These are phyloP conservation scores for Domatiomyces catenatus DNA, from an alignment of 2,329 filamentous ascomycete genomes.

Conservation along the genomic window DNA sequence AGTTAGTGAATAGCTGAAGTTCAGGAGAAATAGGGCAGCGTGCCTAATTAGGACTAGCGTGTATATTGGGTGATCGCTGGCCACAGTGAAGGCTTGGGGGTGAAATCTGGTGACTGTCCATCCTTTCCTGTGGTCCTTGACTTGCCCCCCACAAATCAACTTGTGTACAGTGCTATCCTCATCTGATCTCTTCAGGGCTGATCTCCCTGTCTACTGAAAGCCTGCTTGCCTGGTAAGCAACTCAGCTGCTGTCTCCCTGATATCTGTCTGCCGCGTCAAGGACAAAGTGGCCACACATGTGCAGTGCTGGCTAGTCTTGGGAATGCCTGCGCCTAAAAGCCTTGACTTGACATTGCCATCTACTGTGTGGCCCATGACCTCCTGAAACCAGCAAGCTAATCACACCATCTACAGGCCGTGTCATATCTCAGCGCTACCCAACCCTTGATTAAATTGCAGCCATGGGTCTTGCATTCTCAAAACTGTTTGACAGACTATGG, in stretches of 20 bases:
- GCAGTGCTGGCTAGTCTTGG: constrained; percentile 2
- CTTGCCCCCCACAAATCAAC: neutral
- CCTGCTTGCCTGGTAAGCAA: constrained; percentile 8
- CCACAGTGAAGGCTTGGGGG: neutral
- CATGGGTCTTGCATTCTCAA: constrained; percentile 98
- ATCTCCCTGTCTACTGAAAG: neutral
- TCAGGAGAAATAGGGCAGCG: neutral
- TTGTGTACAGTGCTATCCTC: neutral
- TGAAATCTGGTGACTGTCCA: neutral
- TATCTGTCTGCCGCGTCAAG: constrained; percentile 6
- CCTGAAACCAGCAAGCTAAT: neutral
- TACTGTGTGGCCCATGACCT: neutral
- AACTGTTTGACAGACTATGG: constrained; percentile 90
- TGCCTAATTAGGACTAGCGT: neutral
- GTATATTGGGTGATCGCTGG: neutral
- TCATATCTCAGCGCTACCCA: constrained; percentile 11
- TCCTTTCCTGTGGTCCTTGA: neutral
- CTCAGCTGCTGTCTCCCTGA: too few relatives aligned
- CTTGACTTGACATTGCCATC: neutral
- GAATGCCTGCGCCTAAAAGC: neutral
- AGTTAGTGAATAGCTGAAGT: neutral
- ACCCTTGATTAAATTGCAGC: constrained; percentile 32
- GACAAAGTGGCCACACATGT: constrained; percentile 19
- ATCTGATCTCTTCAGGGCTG: neutral
- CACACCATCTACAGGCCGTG: constrained; percentile 20